Conservation (phyloP, 2,329 filamentous ascomycete species). For the Emergomyces orientalis region DNA sequence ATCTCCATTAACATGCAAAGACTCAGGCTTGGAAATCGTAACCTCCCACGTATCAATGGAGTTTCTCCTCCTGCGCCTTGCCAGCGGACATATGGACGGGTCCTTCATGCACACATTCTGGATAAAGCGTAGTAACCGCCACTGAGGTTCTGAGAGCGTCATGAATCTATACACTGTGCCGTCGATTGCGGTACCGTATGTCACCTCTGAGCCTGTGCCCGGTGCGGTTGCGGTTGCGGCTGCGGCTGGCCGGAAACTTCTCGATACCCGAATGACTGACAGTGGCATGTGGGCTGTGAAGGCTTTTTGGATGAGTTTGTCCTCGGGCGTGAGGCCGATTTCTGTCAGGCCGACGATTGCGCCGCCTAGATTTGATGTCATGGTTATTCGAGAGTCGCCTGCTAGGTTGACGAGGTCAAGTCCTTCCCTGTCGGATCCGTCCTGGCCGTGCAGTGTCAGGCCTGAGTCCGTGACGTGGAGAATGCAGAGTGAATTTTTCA, state of each 20-base stretch:
- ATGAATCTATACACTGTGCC: conserved; percentile 63
- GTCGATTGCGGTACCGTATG: conserved; percentile 57
- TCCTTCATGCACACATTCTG: conserved; percentile 56
- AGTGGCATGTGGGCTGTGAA: conserved; percentile 27
- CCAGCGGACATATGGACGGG: conserved; percentile 43
- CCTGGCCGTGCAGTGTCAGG: conserved; percentile 28
- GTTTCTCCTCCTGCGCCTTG: conserved; percentile 23
- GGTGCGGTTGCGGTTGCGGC: conserved; percentile 7
- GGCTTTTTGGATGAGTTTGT: conserved; percentile 25
- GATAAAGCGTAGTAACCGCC: conserved; percentile 62
- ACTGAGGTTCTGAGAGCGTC: conserved; percentile 52
- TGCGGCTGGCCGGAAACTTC: conserved; percentile 8
- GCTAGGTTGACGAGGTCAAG: conserved; percentile 33
- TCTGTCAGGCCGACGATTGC: conserved; percentile 37
- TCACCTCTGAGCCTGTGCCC: conserved; percentile 36
- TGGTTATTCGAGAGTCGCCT: conserved; percentile 35
- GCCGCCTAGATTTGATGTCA: conserved; percentile 45
- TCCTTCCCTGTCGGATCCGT: conserved; percentile 26
- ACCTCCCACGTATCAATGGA: conserved; percentile 32
- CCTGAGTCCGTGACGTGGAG: conserved; percentile 34
- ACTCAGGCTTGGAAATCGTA: conserved; percentile 33
- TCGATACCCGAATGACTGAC: conserved; percentile 26
- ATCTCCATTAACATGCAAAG: conserved; percentile 60
- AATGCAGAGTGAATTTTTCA: conserved; percentile 44
- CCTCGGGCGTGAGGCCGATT: conserved; percentile 18